Percentiles rank a stretch among this genome's conserved stretches.
Conservation (phyloP, 345 rosid species). For the Linum lewisii region DNA sequence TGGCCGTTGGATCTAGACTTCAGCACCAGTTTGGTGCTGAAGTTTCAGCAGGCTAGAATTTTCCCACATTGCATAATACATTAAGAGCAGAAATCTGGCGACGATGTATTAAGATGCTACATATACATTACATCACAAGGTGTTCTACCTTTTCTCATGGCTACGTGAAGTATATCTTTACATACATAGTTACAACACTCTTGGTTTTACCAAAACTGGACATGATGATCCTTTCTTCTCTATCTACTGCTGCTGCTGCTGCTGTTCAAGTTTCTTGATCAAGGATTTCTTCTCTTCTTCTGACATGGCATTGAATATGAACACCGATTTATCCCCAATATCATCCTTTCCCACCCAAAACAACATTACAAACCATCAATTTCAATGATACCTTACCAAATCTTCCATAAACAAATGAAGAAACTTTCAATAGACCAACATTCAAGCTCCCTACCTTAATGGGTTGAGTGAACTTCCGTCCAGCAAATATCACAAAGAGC, state of each 20-base stretch:
- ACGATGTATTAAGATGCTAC: too few species aligned
- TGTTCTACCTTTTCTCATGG: neutral
- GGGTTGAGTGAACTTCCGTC: slow-evolving; percentile 87
- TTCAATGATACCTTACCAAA: too few species aligned
- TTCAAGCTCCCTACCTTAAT: slow-evolving; percentile 58
- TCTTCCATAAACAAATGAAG: neutral
- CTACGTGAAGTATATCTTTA: neutral
- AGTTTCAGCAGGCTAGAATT: too few species aligned
- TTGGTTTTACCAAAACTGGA: neutral
- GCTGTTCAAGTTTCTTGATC: slow-evolving; percentile 53
- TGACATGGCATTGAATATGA: slow-evolving; percentile 67
- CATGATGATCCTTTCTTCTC: neutral
- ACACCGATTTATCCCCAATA: slow-evolving; percentile 87
- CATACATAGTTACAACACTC: neutral
- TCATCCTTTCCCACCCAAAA: slow-evolving; percentile 50
- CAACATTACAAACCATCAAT: slow-evolving; percentile 13
- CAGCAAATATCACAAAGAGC: slow-evolving; percentile 75
- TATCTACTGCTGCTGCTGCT: slow-evolving; percentile 2
- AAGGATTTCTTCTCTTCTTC: slow-evolving; percentile 66
- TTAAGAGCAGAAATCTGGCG: too few species aligned
- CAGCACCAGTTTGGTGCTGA: too few species aligned
- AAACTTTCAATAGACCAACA: neutral
- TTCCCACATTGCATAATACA: too few species aligned
- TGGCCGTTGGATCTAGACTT: too few species aligned
- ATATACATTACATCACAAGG: too few species aligned